Evolutionary conservation across 1,284 basidiomycete species (phyloP).

Genomic region (Boletellus dicymbophilus): DNA sequence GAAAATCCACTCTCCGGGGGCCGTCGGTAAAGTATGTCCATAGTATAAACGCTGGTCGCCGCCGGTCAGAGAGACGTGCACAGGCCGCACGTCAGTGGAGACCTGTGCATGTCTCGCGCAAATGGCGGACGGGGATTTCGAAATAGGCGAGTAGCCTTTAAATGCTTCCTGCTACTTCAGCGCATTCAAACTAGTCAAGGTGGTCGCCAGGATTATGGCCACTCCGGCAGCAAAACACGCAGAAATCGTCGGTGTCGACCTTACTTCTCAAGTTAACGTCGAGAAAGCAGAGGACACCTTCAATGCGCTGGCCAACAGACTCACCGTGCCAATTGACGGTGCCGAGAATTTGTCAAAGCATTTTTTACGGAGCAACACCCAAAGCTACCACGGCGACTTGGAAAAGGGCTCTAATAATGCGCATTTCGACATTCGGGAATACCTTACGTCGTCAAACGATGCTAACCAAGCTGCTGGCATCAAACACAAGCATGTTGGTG

Average conservation of each 20-base stretch:
- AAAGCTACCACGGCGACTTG: constrained; percentile 37
- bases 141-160: too few relatives aligned
- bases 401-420: constrained; percentile 45
- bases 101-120: too few relatives aligned
- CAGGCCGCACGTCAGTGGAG: too few relatives aligned
- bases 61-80: too few relatives aligned
- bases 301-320: constrained; percentile 47
- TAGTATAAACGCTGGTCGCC: too few relatives aligned
- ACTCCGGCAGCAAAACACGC: too few relatives aligned
- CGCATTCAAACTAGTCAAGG: too few relatives aligned
- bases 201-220: too few relatives aligned
- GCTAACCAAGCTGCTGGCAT: constrained; percentile 72
- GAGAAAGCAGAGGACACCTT: constrained; percentile 52
- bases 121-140: too few relatives aligned
- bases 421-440: constrained; percentile 75
- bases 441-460: constrained; percentile 70
- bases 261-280: constrained; percentile 40
- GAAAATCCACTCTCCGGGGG: too few relatives aligned
- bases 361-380: constrained; percentile 23
- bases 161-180: too few relatives aligned
- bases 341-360: constrained; percentile 23
- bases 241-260: constrained; percentile 25
- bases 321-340: constrained; percentile 28
- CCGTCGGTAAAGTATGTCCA: too few relatives aligned
- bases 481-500: constrained; percentile 82